Evolutionary conservation across 83 land plant genomes (phyloP).

Genomic region (Diphasiastrum complanatum): DNA sequence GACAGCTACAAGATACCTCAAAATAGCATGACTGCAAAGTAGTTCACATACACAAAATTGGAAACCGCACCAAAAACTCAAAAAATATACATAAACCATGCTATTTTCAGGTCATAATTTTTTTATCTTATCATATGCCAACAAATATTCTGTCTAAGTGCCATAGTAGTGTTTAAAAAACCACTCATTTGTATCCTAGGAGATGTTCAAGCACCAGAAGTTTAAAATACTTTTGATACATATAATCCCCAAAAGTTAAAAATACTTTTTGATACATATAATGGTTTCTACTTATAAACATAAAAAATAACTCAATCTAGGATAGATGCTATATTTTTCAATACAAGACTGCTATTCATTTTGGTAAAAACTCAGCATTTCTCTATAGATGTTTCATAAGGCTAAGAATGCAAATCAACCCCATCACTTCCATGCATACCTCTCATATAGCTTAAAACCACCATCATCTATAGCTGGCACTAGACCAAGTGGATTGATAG

Average conservation of each 20-base stretch:
- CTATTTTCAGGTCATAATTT: too few relatives aligned
- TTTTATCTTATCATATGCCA: too few relatives aligned
- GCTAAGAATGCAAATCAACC: background rate
- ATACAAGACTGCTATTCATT: background rate
- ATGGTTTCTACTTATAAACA: too few relatives aligned
- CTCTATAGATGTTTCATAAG: background rate
- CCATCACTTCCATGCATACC: conserved; percentile 9
- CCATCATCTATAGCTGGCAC: conserved; percentile 25
- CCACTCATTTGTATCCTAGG: too few relatives aligned
- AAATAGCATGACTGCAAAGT: conserved; percentile 30
- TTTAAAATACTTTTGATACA: too few relatives aligned
- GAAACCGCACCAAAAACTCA: background rate
- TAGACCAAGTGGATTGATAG: conserved; percentile 29
- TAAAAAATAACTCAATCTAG: too few relatives aligned
- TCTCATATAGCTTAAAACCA: conserved; percentile 28
- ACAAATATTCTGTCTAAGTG: too few relatives aligned
- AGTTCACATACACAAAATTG: background rate
- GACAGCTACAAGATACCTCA: conserved; percentile 21
- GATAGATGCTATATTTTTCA: too few relatives aligned
- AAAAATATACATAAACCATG: background rate
- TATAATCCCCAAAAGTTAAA: too few relatives aligned
- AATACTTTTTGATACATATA: too few relatives aligned
- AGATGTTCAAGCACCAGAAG: too few relatives aligned
- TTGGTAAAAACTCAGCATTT: background rate
- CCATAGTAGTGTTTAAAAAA: too few relatives aligned